Evolutionary conservation across 345 rosid genomes (phyloP).

Genomic region (Brassica rapa): DNA sequence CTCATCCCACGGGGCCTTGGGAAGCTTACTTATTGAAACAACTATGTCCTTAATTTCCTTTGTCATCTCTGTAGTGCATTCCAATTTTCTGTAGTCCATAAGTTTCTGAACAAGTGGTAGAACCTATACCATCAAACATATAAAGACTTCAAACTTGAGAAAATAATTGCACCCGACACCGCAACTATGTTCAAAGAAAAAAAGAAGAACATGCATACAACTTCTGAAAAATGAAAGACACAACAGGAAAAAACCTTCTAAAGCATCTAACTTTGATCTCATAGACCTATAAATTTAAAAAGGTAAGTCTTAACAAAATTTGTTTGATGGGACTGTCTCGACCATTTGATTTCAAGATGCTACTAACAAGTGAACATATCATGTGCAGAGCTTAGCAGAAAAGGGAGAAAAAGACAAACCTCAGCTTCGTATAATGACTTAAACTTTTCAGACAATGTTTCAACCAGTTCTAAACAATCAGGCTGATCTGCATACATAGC

Average conservation of each 20-base stretch:
- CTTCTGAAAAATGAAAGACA: slow-evolving; percentile 15
- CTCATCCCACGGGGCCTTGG: slow-evolving; percentile 99
- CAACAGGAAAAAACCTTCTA: slow-evolving; percentile 7
- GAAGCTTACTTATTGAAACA: slow-evolving; percentile 67
- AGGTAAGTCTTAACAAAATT: slow-evolving; percentile 9
- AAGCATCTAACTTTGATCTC: slow-evolving; percentile 24
- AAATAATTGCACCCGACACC: slow-evolving; percentile 18
- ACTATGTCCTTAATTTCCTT: slow-evolving; percentile 69
- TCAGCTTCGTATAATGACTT: slow-evolving; percentile 69
- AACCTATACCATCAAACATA: slow-evolving; percentile 59
- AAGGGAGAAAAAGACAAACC: slow-evolving; percentile 52
- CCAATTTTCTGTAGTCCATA: slow-evolving; percentile 56
- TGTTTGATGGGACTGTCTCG: not conserved
- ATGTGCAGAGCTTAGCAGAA: slow-evolving; percentile 5
- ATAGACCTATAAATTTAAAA: slow-evolving; percentile 22
- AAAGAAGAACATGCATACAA: slow-evolving; percentile 5
- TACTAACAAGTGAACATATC: not conserved
- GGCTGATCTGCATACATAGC: slow-evolving; percentile 68
- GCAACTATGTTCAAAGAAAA: slow-evolving; percentile 3
- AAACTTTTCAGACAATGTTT: slow-evolving; percentile 67
- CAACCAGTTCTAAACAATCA: slow-evolving; percentile 70
- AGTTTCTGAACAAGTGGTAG: slow-evolving; percentile 64
- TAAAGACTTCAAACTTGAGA: slow-evolving; percentile 17
- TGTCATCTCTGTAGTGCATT: slow-evolving; percentile 59
- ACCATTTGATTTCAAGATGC: slow-evolving; percentile 20